Conservation (phyloP, 768 basidiomycete species). For the Glaciozyma martinii region DNA sequence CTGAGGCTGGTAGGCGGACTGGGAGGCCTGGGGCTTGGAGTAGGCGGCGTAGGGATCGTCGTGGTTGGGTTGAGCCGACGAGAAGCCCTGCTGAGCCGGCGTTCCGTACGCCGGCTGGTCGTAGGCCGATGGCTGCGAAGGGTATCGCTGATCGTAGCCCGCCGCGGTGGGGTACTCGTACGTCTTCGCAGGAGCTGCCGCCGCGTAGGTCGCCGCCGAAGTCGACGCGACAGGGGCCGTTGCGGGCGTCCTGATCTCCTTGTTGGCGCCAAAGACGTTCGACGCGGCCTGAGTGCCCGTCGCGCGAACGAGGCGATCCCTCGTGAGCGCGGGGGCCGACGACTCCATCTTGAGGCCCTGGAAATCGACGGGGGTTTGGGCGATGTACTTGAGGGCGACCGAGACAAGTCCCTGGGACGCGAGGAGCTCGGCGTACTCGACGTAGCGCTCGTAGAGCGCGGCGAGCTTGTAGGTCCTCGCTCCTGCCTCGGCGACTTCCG, state of each 20-base stretch:
- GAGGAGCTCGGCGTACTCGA: constrained; percentile 89
- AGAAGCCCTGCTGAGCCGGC: constrained; percentile 23
- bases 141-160: constrained; percentile 2
- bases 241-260: neutral
- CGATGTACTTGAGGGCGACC: constrained; percentile 69
- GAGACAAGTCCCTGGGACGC: constrained; percentile 80
- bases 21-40: neutral
- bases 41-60: constrained; percentile 20
- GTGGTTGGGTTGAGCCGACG: constrained; percentile 1
- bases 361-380: constrained; percentile 69
- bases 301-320: constrained; percentile 45
- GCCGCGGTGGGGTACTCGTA: constrained; percentile 1
- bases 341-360: constrained; percentile 45
- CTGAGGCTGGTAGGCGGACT: constrained; percentile 16
- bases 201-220: constrained; percentile 32
- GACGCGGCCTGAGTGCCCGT: constrained; percentile 15
- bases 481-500: constrained; percentile 44
- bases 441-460: constrained; percentile 79
- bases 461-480: constrained; percentile 71
- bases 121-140: neutral
- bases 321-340: constrained; percentile 40
- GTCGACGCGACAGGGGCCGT: constrained; percentile 10
- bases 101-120: constrained; percentile 24
- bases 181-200: neutral
- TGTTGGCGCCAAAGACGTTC: neutral